phyloP scores from a whole-genome alignment of 257 asterid genomes.

The Solanum commersonii region DNA sequence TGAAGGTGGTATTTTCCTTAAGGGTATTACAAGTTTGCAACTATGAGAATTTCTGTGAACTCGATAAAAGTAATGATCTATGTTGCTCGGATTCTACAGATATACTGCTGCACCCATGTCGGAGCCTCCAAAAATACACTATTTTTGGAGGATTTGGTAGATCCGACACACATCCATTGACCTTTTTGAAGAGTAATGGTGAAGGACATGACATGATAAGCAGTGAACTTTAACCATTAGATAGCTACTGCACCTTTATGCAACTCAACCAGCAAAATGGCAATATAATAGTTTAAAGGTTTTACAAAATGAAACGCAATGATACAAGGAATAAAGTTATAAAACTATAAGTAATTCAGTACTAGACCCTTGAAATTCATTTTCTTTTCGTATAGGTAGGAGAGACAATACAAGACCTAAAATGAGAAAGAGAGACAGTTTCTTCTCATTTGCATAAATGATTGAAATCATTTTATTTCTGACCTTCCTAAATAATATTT shows the following conservation, averaged over 20 bases:
- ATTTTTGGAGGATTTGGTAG: not conserved
- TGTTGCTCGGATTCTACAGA: not conserved
- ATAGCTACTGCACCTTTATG: not conserved
- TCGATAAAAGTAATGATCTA: not conserved
- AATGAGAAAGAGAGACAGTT: not conserved
- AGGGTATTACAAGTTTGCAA: not conserved
- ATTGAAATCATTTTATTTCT: not conserved
- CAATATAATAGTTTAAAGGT: not conserved
- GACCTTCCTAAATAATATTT: not conserved
- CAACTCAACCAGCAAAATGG: not conserved
- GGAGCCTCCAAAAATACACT: not conserved
- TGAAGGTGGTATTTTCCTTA: not conserved
- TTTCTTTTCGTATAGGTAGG: not conserved
- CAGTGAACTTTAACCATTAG: not conserved
- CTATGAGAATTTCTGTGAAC: not conserved
- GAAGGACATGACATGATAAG: not conserved
- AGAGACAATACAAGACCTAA: not conserved
- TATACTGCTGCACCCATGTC: not conserved
- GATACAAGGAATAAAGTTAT: not conserved
- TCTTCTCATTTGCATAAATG: not conserved
- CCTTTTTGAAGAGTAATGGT: not conserved
- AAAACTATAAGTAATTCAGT: not conserved
- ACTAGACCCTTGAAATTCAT: not conserved
- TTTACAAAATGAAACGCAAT: not conserved
- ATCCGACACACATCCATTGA: not conserved